phyloP scores from a whole-genome alignment of 768 basidiomycete species.

The Kwoniella shandongensis region DNA sequence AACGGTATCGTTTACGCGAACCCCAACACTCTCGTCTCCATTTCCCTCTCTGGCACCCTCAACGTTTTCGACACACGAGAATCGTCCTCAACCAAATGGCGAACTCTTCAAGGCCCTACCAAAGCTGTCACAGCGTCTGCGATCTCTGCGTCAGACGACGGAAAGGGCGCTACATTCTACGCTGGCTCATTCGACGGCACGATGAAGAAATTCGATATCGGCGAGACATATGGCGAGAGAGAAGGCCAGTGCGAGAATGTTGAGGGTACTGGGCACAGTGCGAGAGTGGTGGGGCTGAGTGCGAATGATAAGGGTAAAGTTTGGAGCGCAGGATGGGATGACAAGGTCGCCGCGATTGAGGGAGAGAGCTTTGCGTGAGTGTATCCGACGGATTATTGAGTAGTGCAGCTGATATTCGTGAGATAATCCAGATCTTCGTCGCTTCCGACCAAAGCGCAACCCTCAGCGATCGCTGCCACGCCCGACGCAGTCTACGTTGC shows the following conservation, averaged over 20 bases:
- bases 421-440: constrained; percentile 27
- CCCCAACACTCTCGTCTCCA: constrained; percentile 69
- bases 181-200: constrained; percentile 68
- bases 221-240: constrained; percentile 55
- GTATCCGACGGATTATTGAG: not conserved
- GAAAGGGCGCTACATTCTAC: constrained; percentile 64
- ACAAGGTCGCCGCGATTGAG: constrained; percentile 53
- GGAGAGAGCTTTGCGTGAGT: constrained; percentile 34
- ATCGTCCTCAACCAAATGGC: constrained; percentile 61
- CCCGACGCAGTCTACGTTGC: constrained; percentile 37
- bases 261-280: constrained; percentile 68
- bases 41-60: constrained; percentile 78
- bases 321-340: constrained; percentile 78
- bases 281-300: constrained; percentile 66
- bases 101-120: constrained; percentile 68
- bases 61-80: constrained; percentile 76
- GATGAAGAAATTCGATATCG: constrained; percentile 42
- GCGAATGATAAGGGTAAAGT: constrained; percentile 59
- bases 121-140: constrained; percentile 68
- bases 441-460: constrained; percentile 45
- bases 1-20: constrained; percentile 79
- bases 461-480: constrained; percentile 43
- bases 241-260: constrained; percentile 54
- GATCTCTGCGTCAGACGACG: constrained; percentile 16
- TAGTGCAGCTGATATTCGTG: not conserved